Base-by-base conservation (phyloP, 169 alveolate genomes). In the Cryptosporidium muris region DNA sequence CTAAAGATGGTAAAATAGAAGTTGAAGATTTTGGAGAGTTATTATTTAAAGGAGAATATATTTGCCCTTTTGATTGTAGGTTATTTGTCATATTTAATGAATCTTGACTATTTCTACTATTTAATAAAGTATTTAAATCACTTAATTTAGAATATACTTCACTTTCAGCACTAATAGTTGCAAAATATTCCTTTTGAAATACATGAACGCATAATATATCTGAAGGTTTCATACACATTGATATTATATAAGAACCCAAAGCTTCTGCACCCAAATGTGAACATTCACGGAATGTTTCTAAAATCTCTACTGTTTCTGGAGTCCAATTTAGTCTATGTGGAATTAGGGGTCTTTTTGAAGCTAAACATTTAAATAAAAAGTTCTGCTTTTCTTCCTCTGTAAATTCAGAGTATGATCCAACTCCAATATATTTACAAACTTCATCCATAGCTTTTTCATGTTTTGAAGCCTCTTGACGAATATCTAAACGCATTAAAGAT, bases 201-300 rank as follows among this genome's bases (percentile, higher is more conserved):
- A 90, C 81, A 58, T 85, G 92, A 37, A 93, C 96, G 14, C 92
- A 88, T 47, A 93, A 66, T 36, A 93, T 81, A 80, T 93, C 96
- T n/a, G 95, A 91, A 4, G 96, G 94, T 5, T 74, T 52, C 88
- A 65, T 65, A 81, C 95, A 93, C 96, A 93, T 93, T 51, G 96
- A 93, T 9, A 93, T 92, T 14, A 92, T 82, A 37, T 93, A 93
- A 5, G 95, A 91, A 9, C 94, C 94, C 80, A 93, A 56, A 48
- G 92, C 93, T 53, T 90, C 92, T 47, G 90, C 90, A 34, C 93
- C 94, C 52, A 93, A 64, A 66, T 89, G 91, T 8, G 94, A 89
- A 56, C 91, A 89, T 42, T 89, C 93, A 82, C 82, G 85, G 74
- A 89, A 91, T 1, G 95, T 91, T 16, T 90, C 90, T 7, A 90